Base-by-base conservation (phyloP, 2,329 filamentous ascomycete species). In the Botrytis deweyae region DNA sequence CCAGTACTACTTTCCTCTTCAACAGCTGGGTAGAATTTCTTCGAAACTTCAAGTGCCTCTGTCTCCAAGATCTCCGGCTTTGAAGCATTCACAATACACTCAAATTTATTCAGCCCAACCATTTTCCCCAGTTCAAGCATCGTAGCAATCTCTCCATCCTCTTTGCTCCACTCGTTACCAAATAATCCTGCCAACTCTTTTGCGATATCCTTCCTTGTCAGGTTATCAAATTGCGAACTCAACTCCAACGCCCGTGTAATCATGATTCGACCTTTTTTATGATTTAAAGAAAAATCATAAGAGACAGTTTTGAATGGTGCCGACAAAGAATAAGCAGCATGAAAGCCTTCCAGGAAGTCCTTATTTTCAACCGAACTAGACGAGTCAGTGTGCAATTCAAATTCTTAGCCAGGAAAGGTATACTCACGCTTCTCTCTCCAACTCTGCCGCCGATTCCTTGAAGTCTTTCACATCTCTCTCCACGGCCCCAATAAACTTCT, bases 31-130 rank as follows among this genome's bases (percentile, higher is more conserved):
- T 46, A 73, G 9, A 70, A n/a, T 25, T 33, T 59, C 18, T 73
- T 40, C 29, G 29, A n/a, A 22, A 59, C 66, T n/a, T 36, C 72
- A 29, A 33, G 16, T 16, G n/a, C 33, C 33, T 64, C 16, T 14
- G 22, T 40, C 9, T 70, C 36, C 22, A 71, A 25, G 16, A 12
- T 22, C 42, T 52, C 46, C 36, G 46, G 44, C 25, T 71, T 64
- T 18, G 59, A 44, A 42, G 72, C 72, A 44, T 73, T 63, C 44
- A 73, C 44, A 38, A 73, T 63, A 18, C 44, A 44, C 52, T 70
- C 72, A 25, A 73, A 70, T n/a, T 64, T 73, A 18, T 71, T 44
- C 14, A 44, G n/a, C 6, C 72, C 72, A 16, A 73, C 66, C 8
- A 8, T 33, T 36, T 71, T 71, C 38, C 72, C 72, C 29, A 73